Conservation (phyloP, 2,329 filamentous ascomycete species). For the Clonostachys solani region DNA sequence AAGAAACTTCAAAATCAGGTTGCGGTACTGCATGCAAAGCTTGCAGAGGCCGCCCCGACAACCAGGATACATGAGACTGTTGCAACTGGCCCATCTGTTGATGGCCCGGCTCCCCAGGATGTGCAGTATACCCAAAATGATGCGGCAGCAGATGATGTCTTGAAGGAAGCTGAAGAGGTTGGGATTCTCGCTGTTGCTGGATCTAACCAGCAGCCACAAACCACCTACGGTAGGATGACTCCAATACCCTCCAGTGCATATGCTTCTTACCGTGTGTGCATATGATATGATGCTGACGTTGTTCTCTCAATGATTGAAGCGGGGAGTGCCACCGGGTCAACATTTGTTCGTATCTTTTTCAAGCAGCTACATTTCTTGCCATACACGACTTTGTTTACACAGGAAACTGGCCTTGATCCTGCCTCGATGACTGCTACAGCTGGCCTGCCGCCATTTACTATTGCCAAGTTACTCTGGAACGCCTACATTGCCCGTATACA, state of each 20-base stretch:
- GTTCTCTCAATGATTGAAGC: conserved; percentile 4
- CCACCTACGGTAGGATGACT: conserved; percentile 8
- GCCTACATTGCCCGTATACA: conserved; percentile 14
- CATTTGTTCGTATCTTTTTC: conserved; percentile 16
- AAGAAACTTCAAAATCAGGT: no score
- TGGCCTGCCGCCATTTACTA: conserved; percentile 10
- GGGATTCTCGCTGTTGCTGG: conserved; percentile 12
- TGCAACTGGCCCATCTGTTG: no score
- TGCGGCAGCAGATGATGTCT: no score
- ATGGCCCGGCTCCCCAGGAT: no score
- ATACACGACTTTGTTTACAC: no score
- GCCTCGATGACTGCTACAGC: conserved; percentile 1
- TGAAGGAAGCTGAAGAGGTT: conserved; percentile 15
- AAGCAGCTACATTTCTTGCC: conserved; percentile 10
- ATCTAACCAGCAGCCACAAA: conserved; percentile 5
- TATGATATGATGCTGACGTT: background rate
- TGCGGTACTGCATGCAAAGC: no score
- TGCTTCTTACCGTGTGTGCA: no score
- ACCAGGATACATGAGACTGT: no score
- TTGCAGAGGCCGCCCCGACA: no score
- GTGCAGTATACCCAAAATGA: no score
- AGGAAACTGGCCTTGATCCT: background rate
- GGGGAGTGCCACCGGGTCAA: conserved; percentile 14
- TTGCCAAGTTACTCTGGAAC: conserved; percentile 8
- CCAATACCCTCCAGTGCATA: no score